Percentiles rank a stretch among this genome's conserved stretches.
Conservation (phyloP, 768 basidiomycete species). For the Suillus placidus region DNA sequence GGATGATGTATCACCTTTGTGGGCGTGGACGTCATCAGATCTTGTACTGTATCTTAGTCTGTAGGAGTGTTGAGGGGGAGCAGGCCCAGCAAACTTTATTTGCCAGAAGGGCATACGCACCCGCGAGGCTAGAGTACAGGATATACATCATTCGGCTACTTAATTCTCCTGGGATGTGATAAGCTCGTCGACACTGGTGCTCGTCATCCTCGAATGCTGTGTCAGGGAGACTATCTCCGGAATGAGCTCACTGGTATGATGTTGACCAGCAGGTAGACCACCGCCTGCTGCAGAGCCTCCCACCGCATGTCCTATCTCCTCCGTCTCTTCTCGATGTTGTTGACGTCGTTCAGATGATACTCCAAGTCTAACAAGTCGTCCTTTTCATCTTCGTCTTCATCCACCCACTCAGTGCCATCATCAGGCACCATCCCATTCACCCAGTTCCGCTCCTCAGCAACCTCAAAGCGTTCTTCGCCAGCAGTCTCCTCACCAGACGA, state of each 20-base stretch:
- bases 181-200: too few relatives aligned
- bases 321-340: slow-evolving; percentile 65
- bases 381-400: slow-evolving; percentile 69
- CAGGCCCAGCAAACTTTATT: background rate
- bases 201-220: too few relatives aligned
- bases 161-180: too few relatives aligned
- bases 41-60: background rate
- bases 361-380: slow-evolving; percentile 76
- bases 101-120: too few relatives aligned
- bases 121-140: too few relatives aligned
- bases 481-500: slow-evolving; percentile 81
- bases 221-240: too few relatives aligned
- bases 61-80: background rate
- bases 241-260: too few relatives aligned
- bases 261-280: slow-evolving; percentile 25
- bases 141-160: too few relatives aligned
- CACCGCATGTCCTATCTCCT: slow-evolving; percentile 75
- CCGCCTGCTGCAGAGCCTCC: slow-evolving; percentile 75
- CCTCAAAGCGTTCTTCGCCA: slow-evolving; percentile 55
- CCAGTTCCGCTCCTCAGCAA: slow-evolving; percentile 43
- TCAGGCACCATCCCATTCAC: slow-evolving; percentile 36
- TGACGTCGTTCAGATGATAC: slow-evolving; percentile 72
- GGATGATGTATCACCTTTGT: background rate
- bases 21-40: background rate
- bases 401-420: slow-evolving; percentile 70